phyloP scores from a whole-genome alignment of 768 basidiomycete genomes.

The Podaxis sp. region DNA sequence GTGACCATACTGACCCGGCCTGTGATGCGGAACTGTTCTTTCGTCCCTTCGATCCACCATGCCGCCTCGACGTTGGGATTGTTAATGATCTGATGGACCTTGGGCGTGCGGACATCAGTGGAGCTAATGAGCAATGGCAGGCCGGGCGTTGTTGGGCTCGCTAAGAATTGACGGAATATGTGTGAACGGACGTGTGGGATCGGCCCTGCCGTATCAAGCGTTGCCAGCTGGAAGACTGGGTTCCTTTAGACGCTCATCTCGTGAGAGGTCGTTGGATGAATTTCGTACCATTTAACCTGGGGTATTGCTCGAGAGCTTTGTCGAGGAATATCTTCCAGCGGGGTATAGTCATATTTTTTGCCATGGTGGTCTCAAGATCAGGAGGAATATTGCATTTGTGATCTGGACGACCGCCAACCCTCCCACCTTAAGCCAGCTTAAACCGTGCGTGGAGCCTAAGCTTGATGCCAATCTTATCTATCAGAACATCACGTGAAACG shows the following conservation, averaged over 20 bases:
- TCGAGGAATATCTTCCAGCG: conserved; percentile 17
- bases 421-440: background rate
- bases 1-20: conserved; percentile 61
- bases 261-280: background rate
- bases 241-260: background rate
- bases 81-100: conserved; percentile 55
- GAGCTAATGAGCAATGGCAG: conserved; percentile 65
- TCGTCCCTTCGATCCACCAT: conserved; percentile 71
- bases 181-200: conserved; percentile 65
- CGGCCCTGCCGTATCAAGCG: conserved; percentile 40
- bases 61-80: conserved; percentile 56
- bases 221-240: conserved; percentile 62
- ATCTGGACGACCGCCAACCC: background rate
- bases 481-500: background rate
- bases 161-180: conserved; percentile 59
- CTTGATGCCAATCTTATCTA: background rate
- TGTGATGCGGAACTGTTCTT: conserved; percentile 73
- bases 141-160: conserved; percentile 29
- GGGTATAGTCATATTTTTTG: background rate
- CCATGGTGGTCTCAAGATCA: background rate
- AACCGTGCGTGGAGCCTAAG: background rate
- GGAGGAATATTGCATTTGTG: background rate
- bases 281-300: conserved; percentile 10
- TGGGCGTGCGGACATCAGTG: conserved; percentile 74
- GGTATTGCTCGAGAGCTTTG: conserved; percentile 12